Conservation (phyloP, 106 monocot genomes). For the Platanthera zijinensis region DNA sequence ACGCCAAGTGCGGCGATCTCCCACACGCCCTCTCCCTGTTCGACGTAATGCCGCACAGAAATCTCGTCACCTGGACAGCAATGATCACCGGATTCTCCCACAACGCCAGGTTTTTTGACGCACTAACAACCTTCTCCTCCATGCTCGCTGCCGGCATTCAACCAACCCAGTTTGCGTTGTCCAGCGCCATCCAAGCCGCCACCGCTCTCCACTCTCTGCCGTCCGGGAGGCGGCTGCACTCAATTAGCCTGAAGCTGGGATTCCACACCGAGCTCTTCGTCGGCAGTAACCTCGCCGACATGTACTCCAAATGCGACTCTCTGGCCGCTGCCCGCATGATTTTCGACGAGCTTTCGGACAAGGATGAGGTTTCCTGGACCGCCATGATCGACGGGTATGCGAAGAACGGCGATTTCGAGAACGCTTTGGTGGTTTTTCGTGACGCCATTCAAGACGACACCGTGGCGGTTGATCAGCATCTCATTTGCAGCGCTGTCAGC, state of each 20-base stretch:
- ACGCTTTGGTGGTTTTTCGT: constrained; percentile 21
- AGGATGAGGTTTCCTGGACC: constrained; percentile 47
- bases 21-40: constrained; percentile 19
- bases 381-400: constrained; percentile 49
- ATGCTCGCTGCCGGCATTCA: constrained; percentile 21
- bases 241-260: constrained; percentile 24
- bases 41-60: constrained; percentile 28
- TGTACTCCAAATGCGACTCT: constrained; percentile 40
- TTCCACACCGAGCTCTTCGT: constrained; percentile 36
- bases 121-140: constrained; percentile 23
- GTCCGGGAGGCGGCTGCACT: constrained; percentile 30
- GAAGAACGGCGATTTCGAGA: constrained; percentile 29
- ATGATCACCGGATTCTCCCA: constrained; percentile 35
- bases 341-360: constrained; percentile 32
- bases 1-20: constrained; percentile 34
- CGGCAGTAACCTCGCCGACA: constrained; percentile 42
- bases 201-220: constrained; percentile 3
- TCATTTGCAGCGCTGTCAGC: constrained; percentile 25
- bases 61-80: constrained; percentile 39
- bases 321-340: constrained; percentile 17
- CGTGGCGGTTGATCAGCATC: constrained; percentile 23
- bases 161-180: constrained; percentile 45
- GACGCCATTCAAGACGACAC: constrained; percentile 10
- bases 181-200: constrained; percentile 29
- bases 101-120: constrained; percentile 11